These are phyloP conservation scores for Eucalyptus caleyi DNA, from an alignment of 345 rosid genomes.

Conservation along the genomic window DNA sequence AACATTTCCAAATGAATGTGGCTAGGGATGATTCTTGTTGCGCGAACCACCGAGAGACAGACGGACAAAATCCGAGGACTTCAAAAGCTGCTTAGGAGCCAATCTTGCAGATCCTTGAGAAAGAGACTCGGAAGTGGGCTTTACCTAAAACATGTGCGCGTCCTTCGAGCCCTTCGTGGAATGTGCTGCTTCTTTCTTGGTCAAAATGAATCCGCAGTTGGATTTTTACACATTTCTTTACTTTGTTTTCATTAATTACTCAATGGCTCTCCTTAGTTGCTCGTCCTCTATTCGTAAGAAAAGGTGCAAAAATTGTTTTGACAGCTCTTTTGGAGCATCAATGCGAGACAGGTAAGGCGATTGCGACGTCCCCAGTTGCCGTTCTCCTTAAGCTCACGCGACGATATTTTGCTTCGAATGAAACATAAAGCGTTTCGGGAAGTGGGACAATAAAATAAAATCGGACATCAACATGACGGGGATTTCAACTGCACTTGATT, in stretches of 20 bases:
- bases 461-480: background rate
- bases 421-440: background rate
- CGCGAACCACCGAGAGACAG: background rate
- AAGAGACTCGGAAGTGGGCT: background rate
- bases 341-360: background rate
- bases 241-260: background rate
- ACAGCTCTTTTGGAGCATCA: background rate
- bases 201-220: background rate
- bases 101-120: background rate
- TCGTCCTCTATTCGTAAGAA: background rate
- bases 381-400: background rate
- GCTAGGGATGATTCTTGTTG: background rate
- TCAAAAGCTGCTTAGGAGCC: background rate
- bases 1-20: background rate
- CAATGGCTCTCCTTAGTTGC: background rate
- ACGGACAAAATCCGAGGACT: background rate
- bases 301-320: background rate
- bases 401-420: background rate
- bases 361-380: background rate
- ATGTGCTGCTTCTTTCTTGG: background rate
- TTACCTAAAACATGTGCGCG: background rate
- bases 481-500: background rate
- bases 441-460: background rate
- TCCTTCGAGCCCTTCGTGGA: background rate
- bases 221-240: background rate